Evolutionary conservation across 179 eudicot species (phyloP), one percentile per base, ranked within the genome.

Genomic region (Camellia oleifera): DNA sequence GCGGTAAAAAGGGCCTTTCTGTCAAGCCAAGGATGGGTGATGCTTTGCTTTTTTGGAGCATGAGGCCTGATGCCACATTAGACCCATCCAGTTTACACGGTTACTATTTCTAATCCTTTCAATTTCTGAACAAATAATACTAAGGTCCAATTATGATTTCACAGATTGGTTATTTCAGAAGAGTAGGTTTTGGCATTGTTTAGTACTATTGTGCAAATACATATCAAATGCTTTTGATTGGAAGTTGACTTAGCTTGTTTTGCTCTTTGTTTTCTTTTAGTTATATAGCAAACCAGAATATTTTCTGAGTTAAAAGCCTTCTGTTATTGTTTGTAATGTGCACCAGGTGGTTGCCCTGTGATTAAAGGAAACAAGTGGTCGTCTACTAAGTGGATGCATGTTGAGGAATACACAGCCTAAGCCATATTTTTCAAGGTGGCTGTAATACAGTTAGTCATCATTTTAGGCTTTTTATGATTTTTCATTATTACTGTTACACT

Each of bases 21-120:
- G 97, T 95, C 78, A 95, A 90, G 83, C 98, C 98, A 52, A 90
- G 60, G 82, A 88, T 85, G 94, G 97, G 98, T 11, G 95, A 95
- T 83, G 97, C 97, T 32, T 84, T 95, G 80, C 97, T 95, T 66
- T 95, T 95, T 79, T 95, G 98, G 98, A 91, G 97, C 85, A 93
- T 93, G 97, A 84, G 90, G 61, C 95, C 97, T 74, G 98, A 95
- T 89, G 95, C 91, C 46, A 68, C 97, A 66, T 83, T 93, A 80
- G 98, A 95, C 84, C 90, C 98, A 74, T 77, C 92, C 56, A 95
- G 98, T 79, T 82, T 95, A 81, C 98, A 93, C 83, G 97, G 98
- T 95, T 67, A 78, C 89, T 83, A 6, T 42, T 72, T 77, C 10
- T 15, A 45, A 64, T 63, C 17, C 76, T 18, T 5, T n/a, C 20